Percentiles rank a stretch among this genome's conserved stretches.
These are phyloP conservation scores for Amanita subjunquillea DNA, from an alignment of 768 basidiomycete species.

Conservation along the genomic window DNA sequence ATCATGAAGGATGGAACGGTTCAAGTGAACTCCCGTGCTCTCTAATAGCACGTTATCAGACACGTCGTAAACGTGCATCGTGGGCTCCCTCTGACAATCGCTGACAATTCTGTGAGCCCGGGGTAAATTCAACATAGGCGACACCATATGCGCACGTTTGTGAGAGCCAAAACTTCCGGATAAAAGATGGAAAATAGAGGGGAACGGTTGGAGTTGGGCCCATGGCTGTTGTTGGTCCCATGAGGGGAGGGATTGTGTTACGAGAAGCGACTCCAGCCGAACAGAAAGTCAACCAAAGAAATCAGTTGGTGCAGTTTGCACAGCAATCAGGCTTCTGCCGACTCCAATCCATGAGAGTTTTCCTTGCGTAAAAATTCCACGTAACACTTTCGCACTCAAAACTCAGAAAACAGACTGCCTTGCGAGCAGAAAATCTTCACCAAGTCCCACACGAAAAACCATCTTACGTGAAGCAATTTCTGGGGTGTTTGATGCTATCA, in stretches of 20 bases:
- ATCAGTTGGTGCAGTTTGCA: background rate
- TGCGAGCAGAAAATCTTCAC: too few species aligned
- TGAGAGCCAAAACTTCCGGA: slow-evolving; percentile 42
- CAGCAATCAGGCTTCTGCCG: background rate
- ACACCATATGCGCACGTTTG: background rate
- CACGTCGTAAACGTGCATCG: slow-evolving; percentile 40
- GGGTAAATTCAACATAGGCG: background rate
- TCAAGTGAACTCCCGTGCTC: slow-evolving; percentile 25
- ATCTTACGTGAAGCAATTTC: too few species aligned
- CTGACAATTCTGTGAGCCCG: slow-evolving; percentile 14
- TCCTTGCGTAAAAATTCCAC: too few species aligned
- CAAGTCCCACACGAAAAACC: too few species aligned
- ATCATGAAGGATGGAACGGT: slow-evolving; percentile 24
- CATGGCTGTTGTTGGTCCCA: background rate
- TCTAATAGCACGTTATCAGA: slow-evolving; percentile 41
- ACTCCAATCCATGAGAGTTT: too few species aligned
- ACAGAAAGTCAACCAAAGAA: too few species aligned
- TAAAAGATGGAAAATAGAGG: slow-evolving; percentile 33
- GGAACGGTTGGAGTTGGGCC: slow-evolving; percentile 10
- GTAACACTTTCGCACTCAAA: too few species aligned
- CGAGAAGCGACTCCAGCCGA: background rate
- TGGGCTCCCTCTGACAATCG: slow-evolving; percentile 19
- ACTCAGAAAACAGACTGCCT: too few species aligned
- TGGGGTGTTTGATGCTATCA: too few species aligned
- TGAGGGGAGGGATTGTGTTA: background rate